Evolutionary conservation across 331 rosid genomes (phyloP), one percentile per base, ranked within the genome.

Genomic region (Acacia pycnantha): DNA sequence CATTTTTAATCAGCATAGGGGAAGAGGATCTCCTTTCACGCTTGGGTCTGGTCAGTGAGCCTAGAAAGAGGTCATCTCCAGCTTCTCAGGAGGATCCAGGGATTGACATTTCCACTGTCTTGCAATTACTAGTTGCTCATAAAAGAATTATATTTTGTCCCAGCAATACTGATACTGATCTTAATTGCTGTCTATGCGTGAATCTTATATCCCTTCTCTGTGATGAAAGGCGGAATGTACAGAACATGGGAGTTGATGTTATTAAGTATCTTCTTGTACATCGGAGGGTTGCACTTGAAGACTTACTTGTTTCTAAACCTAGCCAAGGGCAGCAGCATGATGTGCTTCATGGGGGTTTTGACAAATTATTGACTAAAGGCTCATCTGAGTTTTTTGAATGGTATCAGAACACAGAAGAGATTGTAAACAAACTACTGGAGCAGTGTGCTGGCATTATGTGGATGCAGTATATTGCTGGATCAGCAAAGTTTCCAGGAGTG

Each of bases 371-470:
- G 89, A 92, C 97, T 14, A 93, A 89, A 87, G 86, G 85, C 85
- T 86, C 93, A 64, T 74, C 93, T 46, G 93, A 83, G 74, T 97
- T 97, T 88, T 94, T 92, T 73, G 93, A 91, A 71, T 97, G 99
- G 99, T 91, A 89, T 91, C 91, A 90, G 72, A 86, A 81, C 78
- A 70, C 91, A 68, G 97, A 92, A 74, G 92, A 74, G 84, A 56
- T 73, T 73, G 94, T 97, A 83, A 91, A 86, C 71, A 94, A 97
- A 80, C 90, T 91, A 71, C 88, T 97, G 88, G 99, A 97, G 87
- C 92, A 97, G 86, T 92, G 95, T 85, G 99, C 98, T 72, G 89
- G 90, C 68, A 88, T 94, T 82, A 94, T 94, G 98, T 97, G 99
- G 99, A 91, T 88, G 85, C 99, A 97, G 90, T 97, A 90, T 89